Evolutionary conservation across 2,329 filamentous ascomycete genomes (phyloP), one percentile per base, ranked within the genome.

Genomic region (Elsinoe australis): DNA sequence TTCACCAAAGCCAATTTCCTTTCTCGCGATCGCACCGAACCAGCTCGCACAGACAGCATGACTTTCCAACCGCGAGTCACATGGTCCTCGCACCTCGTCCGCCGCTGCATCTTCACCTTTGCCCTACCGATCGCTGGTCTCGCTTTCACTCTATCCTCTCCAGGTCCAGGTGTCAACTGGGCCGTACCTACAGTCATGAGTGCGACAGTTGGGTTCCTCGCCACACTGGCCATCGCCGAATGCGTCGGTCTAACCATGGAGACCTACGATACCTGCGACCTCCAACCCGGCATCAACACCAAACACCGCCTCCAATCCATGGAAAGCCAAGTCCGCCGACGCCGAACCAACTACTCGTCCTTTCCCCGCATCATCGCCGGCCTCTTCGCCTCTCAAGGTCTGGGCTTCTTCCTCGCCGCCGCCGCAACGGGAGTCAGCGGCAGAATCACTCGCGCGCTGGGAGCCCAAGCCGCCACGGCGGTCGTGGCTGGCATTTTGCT

Each of bases 211-310:
- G 83, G 82, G 0, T 86, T 86, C 56, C 67, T 87, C 4, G 83
- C 81, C 1, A 82, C 80, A 45, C 74, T 90, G 7, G 84, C 83
- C 1, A 80, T 87, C 36, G 78, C 84, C 2, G 85, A 89, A 64
- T 87, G 84, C 63, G 78, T 83, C 54, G 83, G 84, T 1, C 67
- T 89, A 24, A 75, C 88, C 60, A 88, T 89, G 84, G 84, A 88
- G 59, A 82, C 80, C 0, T 89, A 83, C 61, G 85, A 89, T 61
- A 85, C 80, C n/a, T 86, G 82, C 32, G 85, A 89, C 61, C 70
- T 89, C 3, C 83, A 85, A 55, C 79, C 82, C 2, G 81, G 82
- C 8, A 82, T 83, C 70, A 83, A 75, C 49, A 71, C 67, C 21
- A 61, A 57, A 19, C 71, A 74, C 55, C 65, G 71, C 1, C 58